Percentiles rank a stretch among this genome's conserved stretches.
phyloP scores from a whole-genome alignment of 352 stramenopile genomes.

The Pythium pectinolyticum region DNA sequence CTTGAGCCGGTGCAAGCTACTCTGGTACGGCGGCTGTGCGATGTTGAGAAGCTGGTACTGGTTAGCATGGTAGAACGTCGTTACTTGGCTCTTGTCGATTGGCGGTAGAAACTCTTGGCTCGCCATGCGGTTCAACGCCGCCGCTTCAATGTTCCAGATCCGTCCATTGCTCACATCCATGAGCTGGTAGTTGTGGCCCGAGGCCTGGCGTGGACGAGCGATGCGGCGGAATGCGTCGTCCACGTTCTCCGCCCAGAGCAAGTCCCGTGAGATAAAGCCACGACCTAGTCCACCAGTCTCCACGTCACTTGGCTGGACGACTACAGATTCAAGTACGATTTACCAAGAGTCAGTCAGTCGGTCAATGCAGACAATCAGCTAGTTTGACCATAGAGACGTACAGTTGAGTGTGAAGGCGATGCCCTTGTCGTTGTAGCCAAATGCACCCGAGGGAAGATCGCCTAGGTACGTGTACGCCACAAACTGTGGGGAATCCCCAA shows the following conservation, averaged over 20 bases:
- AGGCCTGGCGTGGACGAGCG: conserved; percentile 46
- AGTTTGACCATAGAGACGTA: conserved; percentile 26
- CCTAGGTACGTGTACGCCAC: conserved; percentile 75
- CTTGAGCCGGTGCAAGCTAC: conserved; percentile 62
- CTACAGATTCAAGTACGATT: too few species aligned
- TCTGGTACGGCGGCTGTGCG: conserved; percentile 59
- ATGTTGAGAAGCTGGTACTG: conserved; percentile 73
- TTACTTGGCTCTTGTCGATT: conserved; percentile 18
- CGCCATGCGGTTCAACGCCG: conserved; percentile 53
- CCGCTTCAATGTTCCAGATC: conserved; percentile 72
- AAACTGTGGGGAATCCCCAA: conserved; percentile 52
- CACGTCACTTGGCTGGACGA: conserved; percentile 63
- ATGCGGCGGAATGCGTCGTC: conserved; percentile 58
- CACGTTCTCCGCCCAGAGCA: conserved; percentile 43
- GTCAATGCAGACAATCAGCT: background rate
- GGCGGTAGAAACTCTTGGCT: conserved; percentile 40
- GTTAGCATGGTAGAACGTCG: conserved; percentile 68
- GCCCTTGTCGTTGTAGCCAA: conserved; percentile 69
- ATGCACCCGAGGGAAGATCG: conserved; percentile 68
- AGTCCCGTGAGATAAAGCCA: conserved; percentile 68
- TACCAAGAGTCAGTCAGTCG: conserved; percentile 4
- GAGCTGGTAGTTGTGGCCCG: conserved; percentile 79
- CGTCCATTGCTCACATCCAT: conserved; percentile 50
- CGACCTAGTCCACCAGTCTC: conserved; percentile 59
- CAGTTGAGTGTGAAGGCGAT: conserved; percentile 81